A percentile compares a stretch with the other conserved stretches of the same genome.
phyloP scores from a whole-genome alignment of 495 filamentous ascomycete genomes.

The Tuber indicum region DNA sequence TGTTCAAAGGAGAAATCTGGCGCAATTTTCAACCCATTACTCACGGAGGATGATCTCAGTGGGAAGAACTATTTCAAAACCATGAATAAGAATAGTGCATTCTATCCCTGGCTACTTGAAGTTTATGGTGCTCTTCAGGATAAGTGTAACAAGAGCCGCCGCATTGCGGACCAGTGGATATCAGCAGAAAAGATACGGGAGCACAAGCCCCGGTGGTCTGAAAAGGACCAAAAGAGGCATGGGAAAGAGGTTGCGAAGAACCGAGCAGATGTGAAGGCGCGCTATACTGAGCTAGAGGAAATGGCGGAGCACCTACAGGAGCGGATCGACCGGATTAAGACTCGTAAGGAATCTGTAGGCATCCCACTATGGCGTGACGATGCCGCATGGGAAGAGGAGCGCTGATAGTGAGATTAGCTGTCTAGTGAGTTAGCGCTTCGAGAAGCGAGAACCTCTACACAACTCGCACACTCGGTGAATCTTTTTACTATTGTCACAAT shows the following conservation, averaged over 20 bases:
- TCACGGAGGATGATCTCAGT: conserved; percentile 4
- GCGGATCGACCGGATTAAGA: neutral
- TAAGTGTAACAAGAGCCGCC: neutral
- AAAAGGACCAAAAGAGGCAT: neutral
- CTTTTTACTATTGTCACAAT: conserved; percentile 7
- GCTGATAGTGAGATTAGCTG: neutral
- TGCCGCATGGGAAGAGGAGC: neutral
- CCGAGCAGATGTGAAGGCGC: neutral
- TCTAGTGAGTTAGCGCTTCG: neutral
- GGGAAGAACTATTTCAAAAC: conserved; percentile 5
- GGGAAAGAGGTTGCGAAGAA: neutral
- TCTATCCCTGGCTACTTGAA: conserved; percentile 5
- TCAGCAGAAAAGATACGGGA: neutral
- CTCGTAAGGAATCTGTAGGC: conserved; percentile 2
- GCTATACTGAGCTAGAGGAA: neutral
- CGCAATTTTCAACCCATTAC: neutral
- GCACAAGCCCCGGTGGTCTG: neutral
- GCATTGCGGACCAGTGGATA: neutral
- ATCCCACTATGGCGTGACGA: too few species aligned
- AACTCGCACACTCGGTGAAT: neutral
- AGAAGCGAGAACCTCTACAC: conserved; percentile 5
- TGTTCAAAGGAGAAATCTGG: neutral
- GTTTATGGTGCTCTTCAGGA: neutral
- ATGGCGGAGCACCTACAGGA: neutral
- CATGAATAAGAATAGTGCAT: conserved; percentile 1